A percentile compares a stretch with the other conserved stretches of the same genome.
Conservation (phyloP, 129 eudicot genomes). For the Chrysanthemum makinoi region DNA sequence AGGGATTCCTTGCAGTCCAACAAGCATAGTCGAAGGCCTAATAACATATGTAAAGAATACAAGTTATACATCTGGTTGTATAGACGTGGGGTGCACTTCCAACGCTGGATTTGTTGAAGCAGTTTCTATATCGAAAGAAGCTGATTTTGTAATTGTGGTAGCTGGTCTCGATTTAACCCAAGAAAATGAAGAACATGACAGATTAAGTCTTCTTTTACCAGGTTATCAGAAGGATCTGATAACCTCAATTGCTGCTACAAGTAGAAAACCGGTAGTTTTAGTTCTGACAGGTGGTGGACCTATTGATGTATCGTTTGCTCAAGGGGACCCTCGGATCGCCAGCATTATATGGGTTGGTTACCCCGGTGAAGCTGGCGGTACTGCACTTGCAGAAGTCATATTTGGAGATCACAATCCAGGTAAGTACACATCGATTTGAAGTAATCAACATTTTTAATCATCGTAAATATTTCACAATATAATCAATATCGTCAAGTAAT, state of each 20-base stretch:
- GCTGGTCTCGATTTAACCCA: slow-evolving; percentile 81
- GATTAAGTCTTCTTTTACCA: slow-evolving; percentile 86
- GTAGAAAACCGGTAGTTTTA: slow-evolving; percentile 64
- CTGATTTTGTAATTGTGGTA: slow-evolving; percentile 69
- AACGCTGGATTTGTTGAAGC: slow-evolving; percentile 53
- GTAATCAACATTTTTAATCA: background rate
- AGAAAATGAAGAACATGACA: slow-evolving; percentile 88
- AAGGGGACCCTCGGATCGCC: slow-evolving; percentile 51
- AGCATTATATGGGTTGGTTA: slow-evolving; percentile 94
- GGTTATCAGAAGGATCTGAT: slow-evolving; percentile 71
- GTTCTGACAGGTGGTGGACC: slow-evolving; percentile 95
- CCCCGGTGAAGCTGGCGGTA: slow-evolving; percentile 94
- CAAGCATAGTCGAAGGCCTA: slow-evolving; percentile 62
- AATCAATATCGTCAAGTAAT: too few relatives aligned
- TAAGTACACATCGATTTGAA: background rate
- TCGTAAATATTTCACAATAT: background rate
- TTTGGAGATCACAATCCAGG: slow-evolving; percentile 96
- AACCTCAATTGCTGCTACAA: slow-evolving; percentile 49
- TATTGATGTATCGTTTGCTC: slow-evolving; percentile 79
- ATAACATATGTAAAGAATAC: slow-evolving; percentile 43
- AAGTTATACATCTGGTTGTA: slow-evolving; percentile 59
- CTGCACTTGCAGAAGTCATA: slow-evolving; percentile 72
- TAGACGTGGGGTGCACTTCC: slow-evolving; percentile 64
- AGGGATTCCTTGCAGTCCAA: slow-evolving; percentile 77
- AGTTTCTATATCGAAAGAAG: slow-evolving; percentile 53